Evolutionary conservation across 108 stramenopile genomes (phyloP), one percentile per base, ranked within the genome.

Genomic region (Licmophora abbreviata): DNA sequence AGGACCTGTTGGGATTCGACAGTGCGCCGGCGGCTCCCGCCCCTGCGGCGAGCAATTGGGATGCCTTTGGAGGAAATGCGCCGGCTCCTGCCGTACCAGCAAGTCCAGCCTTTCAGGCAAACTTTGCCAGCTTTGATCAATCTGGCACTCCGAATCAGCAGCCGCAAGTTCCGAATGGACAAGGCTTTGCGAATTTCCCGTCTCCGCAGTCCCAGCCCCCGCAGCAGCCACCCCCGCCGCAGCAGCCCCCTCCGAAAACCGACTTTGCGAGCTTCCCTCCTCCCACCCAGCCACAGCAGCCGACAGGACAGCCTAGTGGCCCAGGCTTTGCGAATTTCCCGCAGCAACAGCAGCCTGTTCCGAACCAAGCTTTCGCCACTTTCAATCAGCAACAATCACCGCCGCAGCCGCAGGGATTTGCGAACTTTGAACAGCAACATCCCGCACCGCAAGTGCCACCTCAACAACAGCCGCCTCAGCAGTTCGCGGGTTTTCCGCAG

Each of bases 41-140:
- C 11, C 34, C 45, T 17, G 41, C 55, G 26, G 21, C 14, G 29
- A 54, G 40, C 42, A 15, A 48, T 54, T 61, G 67, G 30, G 84
- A 79, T 71, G 79, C 84, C 14, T 81, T 85, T 66, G 75, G 72
- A 15, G 59, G 61, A 26, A 63, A 64, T 9, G 34, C 59, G 9
- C 44, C 38, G 18, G 29, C 66, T 40, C 27, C 32, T 15, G 29
- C 61, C 3, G n/a, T 54, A 27, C 41, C 51, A 34, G 18, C 27
- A 36, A 12, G 5, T 1, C 2, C 37, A 44, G 21, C 41, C 30
- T 69, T 71, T 52, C 64, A 57, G 26, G 44, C 74, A 22, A 60
- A 63, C 44, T 68, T 68, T 61, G 59, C 55, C 20, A 32, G 34
- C 43, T 34, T 53, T 22, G 17, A 48, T 37, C 25, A 30, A 25